Evolutionary conservation across 2,329 filamentous ascomycete genomes (phyloP).

Genomic region (Epichloe amarillans): DNA sequence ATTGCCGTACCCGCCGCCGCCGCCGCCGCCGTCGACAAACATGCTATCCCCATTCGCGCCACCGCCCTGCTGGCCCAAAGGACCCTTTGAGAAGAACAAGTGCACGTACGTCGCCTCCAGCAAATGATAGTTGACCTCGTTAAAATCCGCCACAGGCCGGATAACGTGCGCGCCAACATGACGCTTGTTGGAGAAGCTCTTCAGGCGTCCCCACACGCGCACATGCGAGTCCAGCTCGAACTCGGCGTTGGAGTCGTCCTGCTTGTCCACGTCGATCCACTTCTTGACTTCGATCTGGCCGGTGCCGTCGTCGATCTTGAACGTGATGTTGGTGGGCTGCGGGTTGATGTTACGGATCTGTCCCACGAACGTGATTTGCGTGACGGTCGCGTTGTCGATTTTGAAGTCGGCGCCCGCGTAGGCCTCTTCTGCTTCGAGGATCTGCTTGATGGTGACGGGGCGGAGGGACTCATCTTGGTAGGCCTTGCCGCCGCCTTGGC

Average conservation of each 20-base stretch:
- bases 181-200: slow-evolving; percentile 70
- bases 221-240: slow-evolving; percentile 68
- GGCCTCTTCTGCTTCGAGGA: slow-evolving; percentile 67
- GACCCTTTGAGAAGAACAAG: slow-evolving; percentile 65
- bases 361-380: slow-evolving; percentile 68
- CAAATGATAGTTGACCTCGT: slow-evolving; percentile 87
- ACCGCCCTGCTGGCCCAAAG: slow-evolving; percentile 29
- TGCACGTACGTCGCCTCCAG: slow-evolving; percentile 85
- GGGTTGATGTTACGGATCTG: slow-evolving; percentile 77
- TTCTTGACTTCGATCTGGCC: slow-evolving; percentile 83
- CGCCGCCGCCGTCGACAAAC: slow-evolving; percentile 40
- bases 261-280: slow-evolving; percentile 58
- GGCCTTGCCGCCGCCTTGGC: slow-evolving; percentile 37
- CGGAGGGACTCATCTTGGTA: slow-evolving; percentile 77
- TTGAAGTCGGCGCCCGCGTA: slow-evolving; percentile 64
- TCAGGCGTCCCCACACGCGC: slow-evolving; percentile 73
- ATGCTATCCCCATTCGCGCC: slow-evolving; percentile 29
- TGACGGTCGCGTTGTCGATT: slow-evolving; percentile 64
- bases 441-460: slow-evolving; percentile 90
- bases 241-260: slow-evolving; percentile 32
- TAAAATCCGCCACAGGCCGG: slow-evolving; percentile 67
- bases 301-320: slow-evolving; percentile 90
- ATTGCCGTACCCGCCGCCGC: slow-evolving; percentile 27
- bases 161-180: slow-evolving; percentile 72
- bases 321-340: slow-evolving; percentile 86